phyloP scores from a whole-genome alignment of 495 filamentous ascomycete genomes.

The Endocarpon pusillum region DNA sequence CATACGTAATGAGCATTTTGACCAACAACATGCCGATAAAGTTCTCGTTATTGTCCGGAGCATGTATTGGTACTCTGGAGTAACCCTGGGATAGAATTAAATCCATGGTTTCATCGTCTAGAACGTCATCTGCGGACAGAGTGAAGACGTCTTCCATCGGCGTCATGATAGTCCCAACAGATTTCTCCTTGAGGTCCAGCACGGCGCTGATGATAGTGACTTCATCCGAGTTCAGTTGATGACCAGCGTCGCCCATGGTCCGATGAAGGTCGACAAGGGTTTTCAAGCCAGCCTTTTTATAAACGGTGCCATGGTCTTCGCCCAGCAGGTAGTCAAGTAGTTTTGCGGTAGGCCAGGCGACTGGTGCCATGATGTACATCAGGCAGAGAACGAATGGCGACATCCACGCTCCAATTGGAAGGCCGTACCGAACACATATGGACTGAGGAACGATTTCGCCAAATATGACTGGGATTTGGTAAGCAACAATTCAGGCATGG shows the following conservation, averaged over 20 bases:
- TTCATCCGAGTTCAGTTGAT: conserved; percentile 90
- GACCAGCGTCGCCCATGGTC: conserved; percentile 66
- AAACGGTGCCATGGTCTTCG: conserved; percentile 83
- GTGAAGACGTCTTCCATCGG: conserved; percentile 95
- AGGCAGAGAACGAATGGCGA: conserved; percentile 70
- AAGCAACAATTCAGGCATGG: conserved; percentile 8
- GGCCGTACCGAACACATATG: conserved; percentile 87
- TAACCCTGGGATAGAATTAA: conserved; percentile 82
- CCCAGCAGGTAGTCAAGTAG: conserved; percentile 76
- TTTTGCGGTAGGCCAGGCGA: conserved; percentile 83
- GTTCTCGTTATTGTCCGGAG: conserved; percentile 63
- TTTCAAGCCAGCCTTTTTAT: conserved; percentile 88
- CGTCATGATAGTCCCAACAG: conserved; percentile 91
- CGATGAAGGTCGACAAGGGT: conserved; percentile 87
- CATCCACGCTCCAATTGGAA: conserved; percentile 93
- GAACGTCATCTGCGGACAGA: conserved; percentile 77
- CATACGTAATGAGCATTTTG: conserved; percentile 96
- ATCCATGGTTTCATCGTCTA: conserved; percentile 88
- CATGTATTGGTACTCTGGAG: conserved; percentile 86
- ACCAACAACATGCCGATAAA: conserved; percentile 96
- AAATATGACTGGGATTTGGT: conserved; percentile 61
- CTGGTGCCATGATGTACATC: conserved; percentile 79
- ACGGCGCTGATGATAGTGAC: conserved; percentile 97
- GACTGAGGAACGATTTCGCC: conserved; percentile 93
- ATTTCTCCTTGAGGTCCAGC: conserved; percentile 87